Evolutionary conservation across 495 filamentous ascomycete genomes (phyloP).

Genomic region (Penicillium paradoxum): DNA sequence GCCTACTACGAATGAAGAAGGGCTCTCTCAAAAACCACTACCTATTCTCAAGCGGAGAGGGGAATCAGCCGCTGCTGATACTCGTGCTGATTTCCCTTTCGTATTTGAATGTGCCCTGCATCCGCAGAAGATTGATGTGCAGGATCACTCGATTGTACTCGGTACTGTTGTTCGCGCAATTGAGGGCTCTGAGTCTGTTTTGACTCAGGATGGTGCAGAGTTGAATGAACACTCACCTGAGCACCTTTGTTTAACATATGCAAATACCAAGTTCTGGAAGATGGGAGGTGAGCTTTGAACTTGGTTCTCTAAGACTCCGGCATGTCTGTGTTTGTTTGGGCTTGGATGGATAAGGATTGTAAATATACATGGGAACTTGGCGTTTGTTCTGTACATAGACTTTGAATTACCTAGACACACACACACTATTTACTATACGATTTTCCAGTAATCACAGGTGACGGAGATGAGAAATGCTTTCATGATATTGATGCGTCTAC

Average conservation of each 20-base stretch:
- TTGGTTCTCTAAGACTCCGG: too few species aligned
- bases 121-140: slow-evolving; percentile 34
- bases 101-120: slow-evolving; percentile 39
- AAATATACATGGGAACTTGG: background rate
- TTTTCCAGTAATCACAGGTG: background rate
- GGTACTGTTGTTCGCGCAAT: slow-evolving; percentile 30
- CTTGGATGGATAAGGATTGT: background rate
- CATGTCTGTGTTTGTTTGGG: background rate
- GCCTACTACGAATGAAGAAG: background rate
- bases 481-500: slow-evolving; percentile 6
- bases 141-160: slow-evolving; percentile 43
- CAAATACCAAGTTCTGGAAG: slow-evolving; percentile 43
- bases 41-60: slow-evolving; percentile 29
- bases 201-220: background rate
- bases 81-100: slow-evolving; percentile 31
- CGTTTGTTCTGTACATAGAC: slow-evolving; percentile 7
- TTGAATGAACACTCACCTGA: slow-evolving; percentile 14
- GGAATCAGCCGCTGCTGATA: background rate
- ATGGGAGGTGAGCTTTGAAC: slow-evolving; percentile 35
- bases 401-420: background rate
- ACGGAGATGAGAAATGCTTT: slow-evolving; percentile 4
- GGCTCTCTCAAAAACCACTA: slow-evolving; percentile 16
- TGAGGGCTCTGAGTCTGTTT: slow-evolving; percentile 6
- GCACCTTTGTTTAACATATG: slow-evolving; percentile 40
- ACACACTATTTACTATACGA: background rate